These are phyloP conservation scores for Mycosphaerella sp. DNA, from an alignment of 2,329 filamentous ascomycete genomes.

Conservation along the genomic window DNA sequence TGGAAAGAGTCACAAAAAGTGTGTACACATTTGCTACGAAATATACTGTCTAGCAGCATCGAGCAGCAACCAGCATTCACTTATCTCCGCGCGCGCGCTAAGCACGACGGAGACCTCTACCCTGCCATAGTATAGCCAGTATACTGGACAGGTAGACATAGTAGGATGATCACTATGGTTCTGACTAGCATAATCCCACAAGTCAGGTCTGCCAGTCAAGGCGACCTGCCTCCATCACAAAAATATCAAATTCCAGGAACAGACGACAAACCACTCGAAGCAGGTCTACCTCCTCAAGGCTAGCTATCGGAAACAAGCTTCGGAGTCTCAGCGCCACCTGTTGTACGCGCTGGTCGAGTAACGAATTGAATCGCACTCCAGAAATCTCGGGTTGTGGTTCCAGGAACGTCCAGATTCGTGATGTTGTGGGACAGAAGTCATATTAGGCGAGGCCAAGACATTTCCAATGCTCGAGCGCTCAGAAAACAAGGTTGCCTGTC, in stretches of 20 bases:
- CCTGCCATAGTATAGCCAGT: constrained; percentile 7
- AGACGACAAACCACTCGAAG: constrained; percentile 25
- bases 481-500: constrained; percentile 17
- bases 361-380: constrained; percentile 15
- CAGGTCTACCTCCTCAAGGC: constrained; percentile 34
- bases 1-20: constrained; percentile 1
- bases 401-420: constrained; percentile 5
- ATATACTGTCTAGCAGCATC: constrained; percentile 12
- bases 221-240: constrained; percentile 16
- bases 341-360: constrained; percentile 18
- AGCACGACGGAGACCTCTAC: constrained; percentile 1
- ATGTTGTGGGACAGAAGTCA: constrained; percentile 18
- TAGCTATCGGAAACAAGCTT: constrained; percentile 32
- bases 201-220: constrained; percentile 23
- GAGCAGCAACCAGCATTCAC: constrained; percentile 19
- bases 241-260: constrained; percentile 2
- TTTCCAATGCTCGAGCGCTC: constrained; percentile 19
- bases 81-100: constrained; percentile 10
- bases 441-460: constrained; percentile 22
- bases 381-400: constrained; percentile 14
- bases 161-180: constrained; percentile 29
- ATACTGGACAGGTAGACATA: constrained; percentile 16
- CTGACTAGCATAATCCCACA: constrained; percentile 15
- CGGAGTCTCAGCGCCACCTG: constrained; percentile 14
- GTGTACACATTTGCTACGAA: constrained; percentile 16